These are phyloP conservation scores for Aspergillus arachidicola DNA, from an alignment of 2,329 filamentous ascomycete genomes.

Conservation along the genomic window DNA sequence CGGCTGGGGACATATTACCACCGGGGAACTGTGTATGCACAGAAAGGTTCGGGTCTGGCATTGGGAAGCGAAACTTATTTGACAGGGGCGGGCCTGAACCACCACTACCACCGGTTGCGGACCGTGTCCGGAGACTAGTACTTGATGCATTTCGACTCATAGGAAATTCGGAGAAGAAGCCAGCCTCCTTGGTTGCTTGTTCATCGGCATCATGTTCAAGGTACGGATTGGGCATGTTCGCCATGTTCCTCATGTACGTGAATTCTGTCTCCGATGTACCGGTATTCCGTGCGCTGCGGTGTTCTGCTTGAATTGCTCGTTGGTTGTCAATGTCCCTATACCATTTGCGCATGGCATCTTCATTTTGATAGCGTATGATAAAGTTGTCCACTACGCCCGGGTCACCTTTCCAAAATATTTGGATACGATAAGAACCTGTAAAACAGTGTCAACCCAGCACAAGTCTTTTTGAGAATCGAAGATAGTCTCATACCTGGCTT, in stretches of 20 bases:
- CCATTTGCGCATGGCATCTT: conserved; percentile 95
- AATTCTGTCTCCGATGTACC: conserved; percentile 71
- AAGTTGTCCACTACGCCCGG: conserved; percentile 96
- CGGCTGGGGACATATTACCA: conserved; percentile 60
- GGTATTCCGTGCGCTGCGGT: conserved; percentile 54
- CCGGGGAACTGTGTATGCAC: conserved; percentile 65
- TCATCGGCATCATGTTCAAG: conserved; percentile 61
- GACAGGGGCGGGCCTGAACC: conserved; percentile 38
- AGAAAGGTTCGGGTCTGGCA: conserved; percentile 65
- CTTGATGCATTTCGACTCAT: conserved; percentile 71
- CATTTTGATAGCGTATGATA: conserved; percentile 87
- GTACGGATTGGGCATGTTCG: conserved; percentile 79
- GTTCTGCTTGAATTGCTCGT: conserved; percentile 60
- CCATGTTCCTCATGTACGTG: conserved; percentile 72
- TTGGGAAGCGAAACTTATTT: conserved; percentile 68
- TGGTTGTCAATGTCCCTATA: conserved; percentile 76
- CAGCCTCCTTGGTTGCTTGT: conserved; percentile 43
- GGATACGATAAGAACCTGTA: conserved; percentile 85
- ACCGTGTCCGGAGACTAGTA: conserved; percentile 73
- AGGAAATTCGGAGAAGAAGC: conserved; percentile 52
- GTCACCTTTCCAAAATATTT: conserved; percentile 98
- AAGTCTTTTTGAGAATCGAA: conserved; percentile 6
- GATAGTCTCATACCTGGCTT: conserved; percentile 72
- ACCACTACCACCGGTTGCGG: conserved; percentile 66
- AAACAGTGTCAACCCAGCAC: neutral